Evolutionary conservation across 2,329 filamentous ascomycete species (phyloP), one percentile per base, ranked within the genome.

Genomic region (Colletotrichum theobromicola): DNA sequence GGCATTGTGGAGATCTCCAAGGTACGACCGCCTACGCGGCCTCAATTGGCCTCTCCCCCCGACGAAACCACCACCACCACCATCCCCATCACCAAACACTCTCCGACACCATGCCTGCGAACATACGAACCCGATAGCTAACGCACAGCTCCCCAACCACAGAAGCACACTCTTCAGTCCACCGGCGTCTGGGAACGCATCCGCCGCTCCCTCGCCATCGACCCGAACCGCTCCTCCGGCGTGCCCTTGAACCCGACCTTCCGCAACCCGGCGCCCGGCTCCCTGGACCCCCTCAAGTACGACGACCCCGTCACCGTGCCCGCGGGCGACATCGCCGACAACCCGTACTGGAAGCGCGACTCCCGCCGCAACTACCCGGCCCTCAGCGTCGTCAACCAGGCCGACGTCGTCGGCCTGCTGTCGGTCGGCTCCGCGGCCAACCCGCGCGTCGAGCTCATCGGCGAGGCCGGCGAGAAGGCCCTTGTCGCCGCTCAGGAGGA

Each of bases 101-200:
- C 74, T 76, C 62, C 58, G 34, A 72, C 68, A 64, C 26, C 24
- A 28, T 32, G 30, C 12, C 46, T 37, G n/a, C 53, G 46, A 55
- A 3, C n/a, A 10, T 4, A 50, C 12, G 1, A 4, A 12, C 2
- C 7, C 16, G 26, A 76, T 76, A 75, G 76, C 73, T 79, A 79
- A 80, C 77, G 68, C 42, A 61, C 37, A 55, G 6, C 12, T 30
- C 61, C 28, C 57, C 7, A 71, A 67, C 34, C 42, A 57, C 81
- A 99, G 96, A 98, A 98, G 94, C 96, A 99, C 88, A 98, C 96
- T 42, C 88, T 98, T 77, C 94, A 98, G 83, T 97, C 96, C 66
- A 91, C 90, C 50, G 97, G 97, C 53, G 88, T 98, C 85, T 98
- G 95, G 94, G 95, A 96, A 82, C 88, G 87, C 71, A 87, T 99